phyloP scores from a whole-genome alignment of 305 asterid species.

The Fraxinus paxiana region DNA sequence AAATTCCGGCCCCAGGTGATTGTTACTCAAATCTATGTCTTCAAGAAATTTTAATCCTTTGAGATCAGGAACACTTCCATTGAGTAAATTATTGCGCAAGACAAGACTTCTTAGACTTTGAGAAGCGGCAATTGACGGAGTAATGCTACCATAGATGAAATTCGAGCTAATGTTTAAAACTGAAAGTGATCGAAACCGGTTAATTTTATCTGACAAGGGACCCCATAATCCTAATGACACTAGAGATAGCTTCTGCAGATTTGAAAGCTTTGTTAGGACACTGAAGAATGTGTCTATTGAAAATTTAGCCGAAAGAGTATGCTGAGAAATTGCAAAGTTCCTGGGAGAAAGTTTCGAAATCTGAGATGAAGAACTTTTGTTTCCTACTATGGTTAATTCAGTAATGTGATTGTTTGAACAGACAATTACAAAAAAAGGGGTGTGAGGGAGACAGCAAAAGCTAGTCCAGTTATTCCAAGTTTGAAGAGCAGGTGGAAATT shows the following conservation, averaged over 20 bases:
- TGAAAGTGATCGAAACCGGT: conserved; percentile 58
- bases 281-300: not conserved
- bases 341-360: conserved; percentile 32
- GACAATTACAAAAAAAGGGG: conserved; percentile 47
- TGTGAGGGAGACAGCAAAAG: not conserved
- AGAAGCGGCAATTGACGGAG: conserved; percentile 47
- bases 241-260: too few relatives aligned
- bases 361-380: conserved; percentile 49
- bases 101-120: conserved; percentile 48
- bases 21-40: conserved; percentile 65
- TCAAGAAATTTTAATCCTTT: conserved; percentile 41
- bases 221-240: too few relatives aligned
- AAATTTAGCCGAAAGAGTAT: conserved; percentile 39
- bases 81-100: conserved; percentile 58
- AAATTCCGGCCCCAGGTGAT: conserved; percentile 55
- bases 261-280: conserved; percentile 56
- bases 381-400: conserved; percentile 69
- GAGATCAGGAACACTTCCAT: conserved; percentile 70
- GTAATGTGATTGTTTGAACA: conserved; percentile 67
- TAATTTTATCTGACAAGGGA: conserved; percentile 41
- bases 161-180: conserved; percentile 67
- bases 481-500: too few relatives aligned
- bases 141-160: conserved; percentile 56
- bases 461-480: too few relatives aligned
- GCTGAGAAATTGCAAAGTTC: conserved; percentile 32